Percentiles rank a stretch among this genome's conserved stretches.
Conservation (phyloP, 495 filamentous ascomycete species). For the Penicillium waksmanii region DNA sequence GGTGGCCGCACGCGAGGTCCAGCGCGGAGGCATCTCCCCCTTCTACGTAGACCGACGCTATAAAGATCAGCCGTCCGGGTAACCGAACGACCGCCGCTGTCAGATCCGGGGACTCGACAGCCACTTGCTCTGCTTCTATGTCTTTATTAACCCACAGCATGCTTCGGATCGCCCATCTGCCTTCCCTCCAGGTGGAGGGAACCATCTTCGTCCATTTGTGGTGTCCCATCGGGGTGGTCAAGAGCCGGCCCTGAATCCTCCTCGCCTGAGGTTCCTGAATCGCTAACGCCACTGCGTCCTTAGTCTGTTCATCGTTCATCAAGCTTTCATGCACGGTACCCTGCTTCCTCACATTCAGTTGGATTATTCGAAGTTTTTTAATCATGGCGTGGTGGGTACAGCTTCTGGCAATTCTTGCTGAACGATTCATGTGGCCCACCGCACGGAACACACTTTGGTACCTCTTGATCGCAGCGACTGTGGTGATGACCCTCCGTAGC, state of each 20-base stretch:
- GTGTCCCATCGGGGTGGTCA: constrained; percentile 32
- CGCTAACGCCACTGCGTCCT: constrained; percentile 23
- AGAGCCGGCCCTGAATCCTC: constrained; percentile 25
- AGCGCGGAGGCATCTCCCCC: constrained; percentile 17
- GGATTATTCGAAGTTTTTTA: constrained; percentile 33
- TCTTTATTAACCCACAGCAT: constrained; percentile 38
- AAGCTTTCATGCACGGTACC: constrained; percentile 29
- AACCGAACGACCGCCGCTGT: constrained; percentile 32
- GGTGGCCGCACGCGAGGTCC: constrained; percentile 14
- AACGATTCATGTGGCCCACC: constrained; percentile 34
- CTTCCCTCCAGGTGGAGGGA: constrained; percentile 25
- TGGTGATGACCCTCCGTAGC: constrained; percentile 30
- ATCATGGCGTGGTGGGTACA: constrained; percentile 27
- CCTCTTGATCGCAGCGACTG: constrained; percentile 21
- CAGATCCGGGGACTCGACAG: constrained; percentile 29
- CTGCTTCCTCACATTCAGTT: constrained; percentile 39
- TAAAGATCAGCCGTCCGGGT: constrained; percentile 24
- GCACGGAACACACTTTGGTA: constrained; percentile 31
- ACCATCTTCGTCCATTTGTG: constrained; percentile 36
- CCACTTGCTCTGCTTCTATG: constrained; percentile 30
- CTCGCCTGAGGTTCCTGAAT: constrained; percentile 32
- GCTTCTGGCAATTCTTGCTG: constrained; percentile 34
- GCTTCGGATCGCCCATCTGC: constrained; percentile 33
- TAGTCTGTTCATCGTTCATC: constrained; percentile 32
- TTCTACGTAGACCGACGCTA: constrained; percentile 35